phyloP scores from a whole-genome alignment of 805 yeast species.

The Nakazawaea anatomiae region DNA sequence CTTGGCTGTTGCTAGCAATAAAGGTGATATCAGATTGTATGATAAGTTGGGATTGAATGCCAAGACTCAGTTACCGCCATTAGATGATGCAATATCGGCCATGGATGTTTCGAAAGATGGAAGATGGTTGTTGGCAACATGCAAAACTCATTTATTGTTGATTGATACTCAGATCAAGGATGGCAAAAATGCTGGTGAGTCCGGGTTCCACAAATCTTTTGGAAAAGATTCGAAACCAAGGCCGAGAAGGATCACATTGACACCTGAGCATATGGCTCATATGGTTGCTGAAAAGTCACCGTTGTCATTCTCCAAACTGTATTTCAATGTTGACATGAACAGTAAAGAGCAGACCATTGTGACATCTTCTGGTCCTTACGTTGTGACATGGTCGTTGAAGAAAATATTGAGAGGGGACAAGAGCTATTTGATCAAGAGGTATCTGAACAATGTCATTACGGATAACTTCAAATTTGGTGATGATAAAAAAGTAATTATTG shows the following conservation, averaged over 20 bases:
- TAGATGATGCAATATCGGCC: slow-evolving; percentile 70
- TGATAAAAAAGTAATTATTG: slow-evolving; percentile 63
- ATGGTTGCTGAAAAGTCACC: slow-evolving; percentile 46
- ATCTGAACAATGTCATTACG: slow-evolving; percentile 56
- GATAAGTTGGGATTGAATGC: slow-evolving; percentile 72
- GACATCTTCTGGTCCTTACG: slow-evolving; percentile 77
- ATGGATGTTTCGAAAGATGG: slow-evolving; percentile 76
- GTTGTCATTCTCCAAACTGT: slow-evolving; percentile 63
- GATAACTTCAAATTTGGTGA: slow-evolving; percentile 77
- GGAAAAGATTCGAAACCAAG: slow-evolving; percentile 60
- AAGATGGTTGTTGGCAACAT: slow-evolving; percentile 75
- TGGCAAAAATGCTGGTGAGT: slow-evolving; percentile 51
- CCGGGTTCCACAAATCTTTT: slow-evolving; percentile 64
- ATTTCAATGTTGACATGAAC: slow-evolving; percentile 67
- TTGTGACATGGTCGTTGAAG: slow-evolving; percentile 72
- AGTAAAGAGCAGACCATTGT: slow-evolving; percentile 66
- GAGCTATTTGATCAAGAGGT: slow-evolving; percentile 60
- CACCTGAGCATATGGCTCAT: slow-evolving; percentile 66
- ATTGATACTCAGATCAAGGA: slow-evolving; percentile 60
- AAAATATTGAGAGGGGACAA: slow-evolving; percentile 46
- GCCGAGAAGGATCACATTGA: slow-evolving; percentile 60
- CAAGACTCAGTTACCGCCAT: slow-evolving; percentile 72
- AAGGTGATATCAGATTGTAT: slow-evolving; percentile 72
- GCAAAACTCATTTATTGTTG: slow-evolving; percentile 62
- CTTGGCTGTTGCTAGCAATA: slow-evolving; percentile 68